Percentiles rank a stretch among this genome's conserved stretches.
Evolutionary conservation across 177 flowering plant genomes (phyloP).

Genomic region (Vitis hybrid): DNA sequence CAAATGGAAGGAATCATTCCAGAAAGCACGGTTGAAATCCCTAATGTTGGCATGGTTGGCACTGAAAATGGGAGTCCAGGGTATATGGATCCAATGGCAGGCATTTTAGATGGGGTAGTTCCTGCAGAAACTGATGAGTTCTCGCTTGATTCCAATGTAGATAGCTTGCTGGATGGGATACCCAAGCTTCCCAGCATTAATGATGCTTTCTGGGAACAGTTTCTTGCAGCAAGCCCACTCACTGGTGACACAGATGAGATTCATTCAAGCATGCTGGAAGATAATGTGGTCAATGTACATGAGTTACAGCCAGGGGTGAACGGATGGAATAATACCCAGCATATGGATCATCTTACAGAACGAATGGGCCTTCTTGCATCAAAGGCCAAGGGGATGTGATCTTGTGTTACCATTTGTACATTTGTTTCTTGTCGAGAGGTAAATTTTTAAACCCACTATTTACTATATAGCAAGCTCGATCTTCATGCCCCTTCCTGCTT

Average conservation of each 20-base stretch:
- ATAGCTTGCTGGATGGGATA: conserved; percentile 25
- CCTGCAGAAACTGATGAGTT: conserved; percentile 21
- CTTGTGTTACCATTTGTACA: conserved; percentile 5
- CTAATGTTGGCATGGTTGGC: conserved; percentile 17
- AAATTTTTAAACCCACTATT: background rate
- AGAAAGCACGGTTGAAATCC: conserved; percentile 15
- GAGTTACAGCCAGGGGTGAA: conserved; percentile 14
- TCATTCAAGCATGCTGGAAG: conserved; percentile 24
- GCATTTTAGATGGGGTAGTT: conserved; percentile 23
- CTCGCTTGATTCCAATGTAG: conserved; percentile 26
- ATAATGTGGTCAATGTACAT: conserved; percentile 13
- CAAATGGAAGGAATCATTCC: conserved; percentile 16
- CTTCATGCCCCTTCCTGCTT: background rate
- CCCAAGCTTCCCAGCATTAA: conserved; percentile 48
- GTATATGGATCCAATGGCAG: conserved; percentile 19
- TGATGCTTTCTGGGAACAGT: conserved; percentile 79
- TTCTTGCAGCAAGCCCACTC: conserved; percentile 40
- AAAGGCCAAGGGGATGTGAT: conserved; percentile 20
- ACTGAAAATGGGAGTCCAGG: conserved; percentile 16
- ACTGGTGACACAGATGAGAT: conserved; percentile 45
- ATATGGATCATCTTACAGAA: conserved; percentile 46
- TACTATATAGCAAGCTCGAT: background rate
- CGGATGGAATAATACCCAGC: conserved; percentile 32
- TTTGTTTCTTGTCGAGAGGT: conserved; percentile 12
- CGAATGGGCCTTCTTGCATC: conserved; percentile 50